Conservation (phyloP, 2,329 filamentous ascomycete species). For the Aspergillus fumigatus region DNA sequence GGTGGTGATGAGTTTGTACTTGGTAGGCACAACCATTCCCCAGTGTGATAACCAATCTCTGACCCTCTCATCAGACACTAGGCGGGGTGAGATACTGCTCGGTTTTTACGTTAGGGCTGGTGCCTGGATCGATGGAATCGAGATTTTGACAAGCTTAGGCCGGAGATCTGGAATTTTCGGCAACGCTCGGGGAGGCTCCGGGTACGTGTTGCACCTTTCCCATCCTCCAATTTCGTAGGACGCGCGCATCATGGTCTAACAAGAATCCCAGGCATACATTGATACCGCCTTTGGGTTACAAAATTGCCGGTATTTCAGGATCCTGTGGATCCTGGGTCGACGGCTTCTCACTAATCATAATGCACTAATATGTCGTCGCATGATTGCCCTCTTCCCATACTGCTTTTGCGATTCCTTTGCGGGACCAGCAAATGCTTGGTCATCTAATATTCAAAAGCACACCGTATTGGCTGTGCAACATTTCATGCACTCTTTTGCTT, state of each 20-base stretch:
- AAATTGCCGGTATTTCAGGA: conserved; percentile 80
- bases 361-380: conserved; percentile 46
- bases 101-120: conserved; percentile 81
- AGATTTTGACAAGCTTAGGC: conserved; percentile 85
- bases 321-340: conserved; percentile 78
- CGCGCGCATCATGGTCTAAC: conserved; percentile 6
- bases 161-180: conserved; percentile 81
- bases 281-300: conserved; percentile 84
- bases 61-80: conserved; percentile 57
- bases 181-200: conserved; percentile 71
- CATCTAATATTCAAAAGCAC: neutral
- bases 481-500: neutral
- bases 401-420: neutral
- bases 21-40: conserved; percentile 50
- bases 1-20: conserved; percentile 72
- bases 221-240: neutral
- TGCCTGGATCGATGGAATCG: conserved; percentile 78
- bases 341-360: conserved; percentile 77
- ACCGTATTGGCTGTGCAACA: neutral
- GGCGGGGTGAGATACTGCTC: conserved; percentile 78
- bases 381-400: neutral
- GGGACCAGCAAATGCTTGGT: neutral
- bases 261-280: conserved; percentile 64
- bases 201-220: conserved; percentile 55
- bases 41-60: conserved; percentile 8